Conservation (phyloP, 441 rosid species). For the Capsella rubella region DNA sequence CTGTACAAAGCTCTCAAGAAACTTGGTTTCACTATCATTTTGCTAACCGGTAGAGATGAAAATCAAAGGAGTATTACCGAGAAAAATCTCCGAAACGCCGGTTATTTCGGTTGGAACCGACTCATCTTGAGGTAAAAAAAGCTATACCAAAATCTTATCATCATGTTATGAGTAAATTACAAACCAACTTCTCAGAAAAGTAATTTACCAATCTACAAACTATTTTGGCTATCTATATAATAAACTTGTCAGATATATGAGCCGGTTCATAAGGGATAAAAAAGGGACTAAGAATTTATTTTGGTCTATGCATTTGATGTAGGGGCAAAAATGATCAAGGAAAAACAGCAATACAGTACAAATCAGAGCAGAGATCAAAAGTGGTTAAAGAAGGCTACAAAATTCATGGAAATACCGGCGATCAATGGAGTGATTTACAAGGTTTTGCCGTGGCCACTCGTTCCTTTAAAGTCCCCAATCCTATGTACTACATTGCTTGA, state of each 20-base stretch:
- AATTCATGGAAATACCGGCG: slow-evolving; percentile 75
- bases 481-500: slow-evolving; percentile 57
- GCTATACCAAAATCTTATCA: not conserved
- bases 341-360: slow-evolving; percentile 57
- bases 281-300: not conserved
- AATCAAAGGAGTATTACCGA: slow-evolving; percentile 61
- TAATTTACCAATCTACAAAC: not conserved
- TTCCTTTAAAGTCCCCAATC: slow-evolving; percentile 60
- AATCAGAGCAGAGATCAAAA: slow-evolving; percentile 70
- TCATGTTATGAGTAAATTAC: no score
- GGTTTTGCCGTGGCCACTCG: slow-evolving; percentile 67
- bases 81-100: slow-evolving; percentile 61
- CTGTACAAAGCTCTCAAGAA: slow-evolving; percentile 71
- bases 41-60: slow-evolving; percentile 80
- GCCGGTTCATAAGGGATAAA: not conserved
- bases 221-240: not conserved
- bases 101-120: slow-evolving; percentile 71
- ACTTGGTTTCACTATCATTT: slow-evolving; percentile 65
- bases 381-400: slow-evolving; percentile 61
- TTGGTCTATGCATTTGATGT: not conserved
- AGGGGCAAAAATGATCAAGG: slow-evolving; percentile 65
- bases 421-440: slow-evolving; percentile 84
- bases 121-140: slow-evolving; percentile 75
- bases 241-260: not conserved
- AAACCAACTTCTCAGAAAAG: no score